phyloP scores from a whole-genome alignment of 2,329 filamentous ascomycete species.

The Gaeumannomyces tritici region DNA sequence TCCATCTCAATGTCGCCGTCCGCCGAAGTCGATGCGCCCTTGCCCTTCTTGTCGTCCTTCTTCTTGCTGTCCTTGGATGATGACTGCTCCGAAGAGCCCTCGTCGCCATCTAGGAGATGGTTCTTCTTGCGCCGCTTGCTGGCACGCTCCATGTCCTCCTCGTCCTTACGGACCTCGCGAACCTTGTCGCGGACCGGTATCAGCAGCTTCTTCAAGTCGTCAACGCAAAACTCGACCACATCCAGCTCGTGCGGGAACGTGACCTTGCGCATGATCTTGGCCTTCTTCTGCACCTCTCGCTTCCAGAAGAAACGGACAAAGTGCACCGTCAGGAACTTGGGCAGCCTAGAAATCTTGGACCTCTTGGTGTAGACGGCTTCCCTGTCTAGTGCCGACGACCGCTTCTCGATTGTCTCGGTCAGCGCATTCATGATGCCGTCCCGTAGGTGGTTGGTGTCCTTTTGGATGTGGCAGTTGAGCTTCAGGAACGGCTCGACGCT shows the following conservation, averaged over 20 bases:
- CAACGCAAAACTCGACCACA: conserved; percentile 88
- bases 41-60: conserved; percentile 21
- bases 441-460: conserved; percentile 76
- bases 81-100: conserved; percentile 4
- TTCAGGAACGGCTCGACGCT: conserved; percentile 75
- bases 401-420: conserved; percentile 86
- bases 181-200: conserved; percentile 95
- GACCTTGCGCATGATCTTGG: conserved; percentile 99
- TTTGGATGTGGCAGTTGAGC: conserved; percentile 91
- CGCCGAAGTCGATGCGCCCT: conserved; percentile 19
- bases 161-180: conserved; percentile 87
- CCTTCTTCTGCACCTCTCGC: conserved; percentile 90
- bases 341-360: conserved; percentile 80
- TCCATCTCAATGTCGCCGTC: conserved; percentile 68
- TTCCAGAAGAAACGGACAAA: conserved; percentile 99
- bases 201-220: conserved; percentile 72
- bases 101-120: conserved; percentile 23
- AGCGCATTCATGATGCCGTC: conserved; percentile 80
- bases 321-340: conserved; percentile 93
- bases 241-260: conserved; percentile 92
- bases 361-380: conserved; percentile 83
- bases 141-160: conserved; percentile 83
- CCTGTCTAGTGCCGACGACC: conserved; percentile 64
- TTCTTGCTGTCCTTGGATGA: conserved; percentile 34
- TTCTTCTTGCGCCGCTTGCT: conserved; percentile 80